These are phyloP conservation scores for Suillus americanus DNA, from an alignment of 768 basidiomycete genomes.

Conservation along the genomic window DNA sequence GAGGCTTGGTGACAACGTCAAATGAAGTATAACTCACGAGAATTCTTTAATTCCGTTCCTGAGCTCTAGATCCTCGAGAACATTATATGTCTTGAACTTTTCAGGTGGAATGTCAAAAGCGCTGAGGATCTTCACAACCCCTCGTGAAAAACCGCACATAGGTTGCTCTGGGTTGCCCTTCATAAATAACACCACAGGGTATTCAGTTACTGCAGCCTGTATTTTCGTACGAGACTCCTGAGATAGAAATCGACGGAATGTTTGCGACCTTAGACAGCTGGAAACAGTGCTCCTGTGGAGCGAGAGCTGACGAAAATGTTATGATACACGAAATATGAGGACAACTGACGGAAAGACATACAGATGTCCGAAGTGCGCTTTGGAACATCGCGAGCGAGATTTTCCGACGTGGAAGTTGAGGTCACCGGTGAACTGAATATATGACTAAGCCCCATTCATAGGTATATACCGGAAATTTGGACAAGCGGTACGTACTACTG, in stretches of 20 bases:
- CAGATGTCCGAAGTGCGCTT: constrained; percentile 44
- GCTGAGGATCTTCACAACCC: constrained; percentile 88
- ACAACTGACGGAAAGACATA: constrained; percentile 25
- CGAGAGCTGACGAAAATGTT: constrained; percentile 26
- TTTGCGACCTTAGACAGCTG: constrained; percentile 7
- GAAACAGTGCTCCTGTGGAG: constrained; percentile 32
- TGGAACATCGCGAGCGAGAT: constrained; percentile 39
- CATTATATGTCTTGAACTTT: constrained; percentile 89
- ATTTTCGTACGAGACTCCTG: constrained; percentile 62
- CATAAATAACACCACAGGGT: constrained; percentile 96
- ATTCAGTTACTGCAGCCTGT: constrained; percentile 69
- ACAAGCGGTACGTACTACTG: too few species aligned
- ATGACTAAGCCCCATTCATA: too few species aligned
- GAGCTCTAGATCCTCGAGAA: constrained; percentile 82
- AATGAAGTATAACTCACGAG: constrained; percentile 64
- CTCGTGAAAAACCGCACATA: constrained; percentile 95
- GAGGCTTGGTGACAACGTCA: not conserved
- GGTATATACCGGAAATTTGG: too few species aligned
- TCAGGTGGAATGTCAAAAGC: constrained; percentile 76
- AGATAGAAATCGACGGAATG: constrained; percentile 51
- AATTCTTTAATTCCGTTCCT: constrained; percentile 91
- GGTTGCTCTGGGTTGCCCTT: constrained; percentile 88
- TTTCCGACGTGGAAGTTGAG: too few species aligned
- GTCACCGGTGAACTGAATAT: too few species aligned
- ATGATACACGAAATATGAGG: not conserved